These are phyloP conservation scores for Begonia peltatifolia DNA, from an alignment of 306 rosid genomes.

Conservation along the genomic window DNA sequence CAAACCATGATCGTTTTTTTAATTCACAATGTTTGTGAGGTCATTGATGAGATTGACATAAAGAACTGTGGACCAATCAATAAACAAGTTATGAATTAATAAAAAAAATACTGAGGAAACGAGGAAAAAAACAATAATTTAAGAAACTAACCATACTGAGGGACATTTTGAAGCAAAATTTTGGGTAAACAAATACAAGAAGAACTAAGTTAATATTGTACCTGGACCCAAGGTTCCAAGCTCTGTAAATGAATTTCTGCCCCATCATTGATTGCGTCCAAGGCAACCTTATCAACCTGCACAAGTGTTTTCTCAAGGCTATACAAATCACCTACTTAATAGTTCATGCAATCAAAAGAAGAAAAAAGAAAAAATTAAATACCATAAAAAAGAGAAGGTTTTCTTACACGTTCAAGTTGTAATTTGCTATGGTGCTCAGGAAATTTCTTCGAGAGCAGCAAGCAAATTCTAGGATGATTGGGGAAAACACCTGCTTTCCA, in stretches of 20 bases:
- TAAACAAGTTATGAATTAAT: too few species aligned
- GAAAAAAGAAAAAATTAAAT: not conserved
- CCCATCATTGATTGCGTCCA: constrained; percentile 81
- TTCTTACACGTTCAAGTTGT: constrained; percentile 95
- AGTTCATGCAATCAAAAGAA: not conserved
- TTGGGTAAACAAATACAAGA: constrained; percentile 4
- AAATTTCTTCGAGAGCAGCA: constrained; percentile 84
- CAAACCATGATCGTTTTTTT: too few species aligned
- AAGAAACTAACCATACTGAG: too few species aligned
- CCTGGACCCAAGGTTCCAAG: constrained; percentile 98
- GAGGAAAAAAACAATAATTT: too few species aligned
- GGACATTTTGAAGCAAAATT: not conserved
- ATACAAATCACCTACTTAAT: not conserved
- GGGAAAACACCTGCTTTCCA: constrained; percentile 95
- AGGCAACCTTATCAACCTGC: constrained; percentile 86
- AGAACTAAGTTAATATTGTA: constrained; percentile 14
- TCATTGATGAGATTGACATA: too few species aligned
- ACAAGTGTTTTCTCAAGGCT: constrained; percentile 18
- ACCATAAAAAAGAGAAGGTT: not conserved
- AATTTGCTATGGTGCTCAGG: constrained; percentile 91
- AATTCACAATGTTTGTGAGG: too few species aligned
- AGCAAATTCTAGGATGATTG: constrained; percentile 66
- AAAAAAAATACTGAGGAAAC: too few species aligned
- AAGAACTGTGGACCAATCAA: too few species aligned
- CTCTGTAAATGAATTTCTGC: constrained; percentile 87